Base-by-base conservation (phyloP, 2,329 filamentous ascomycete genomes). In the Hymenoscyphus fructigenus region DNA sequence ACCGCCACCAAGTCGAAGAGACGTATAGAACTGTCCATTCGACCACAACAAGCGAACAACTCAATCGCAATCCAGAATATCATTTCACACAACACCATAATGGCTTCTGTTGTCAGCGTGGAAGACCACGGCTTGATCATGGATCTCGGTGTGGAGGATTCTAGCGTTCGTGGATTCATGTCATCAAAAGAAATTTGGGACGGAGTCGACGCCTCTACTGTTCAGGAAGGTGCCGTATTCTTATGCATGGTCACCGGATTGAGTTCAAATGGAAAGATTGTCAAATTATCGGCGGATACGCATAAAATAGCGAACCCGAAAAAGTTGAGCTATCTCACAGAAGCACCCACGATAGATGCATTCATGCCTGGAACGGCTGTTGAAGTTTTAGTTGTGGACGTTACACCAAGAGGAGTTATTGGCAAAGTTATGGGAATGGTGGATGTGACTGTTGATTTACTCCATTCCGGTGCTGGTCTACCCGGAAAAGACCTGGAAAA, bases 51-150 rank as follows among this genome's bases (percentile, higher is more conserved):
- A 67, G 84, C 92, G 62, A 99, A 99, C 76, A 84, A 85, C 2
- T 89, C 91, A 1, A 81, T 99, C 26, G 82, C 85, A 3, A 84
- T 86, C 69, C 86, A 90, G 50, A 92, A 92, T 72, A 78, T 97
- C 10, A 87, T 95, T 10, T 79, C 84, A 50, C 90, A 96, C 73
- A 84, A 83, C 69, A 93, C 91, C 57, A 81, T 98, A 23, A 96
- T 98, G 84, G 94, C 93, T 1, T 90, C 93, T 0, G 89, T 99
- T 29, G 79, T 85, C 60, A 99, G 94, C 77, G 90, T 96, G n/a
- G 94, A 99, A 78, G 96, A 99, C 72, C 93, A 97, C 74, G 95
- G 95, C 67, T 85, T 95, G 65, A 86, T 98, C 63, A 97, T 99
- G 92, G 92, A 97, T 71, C 79, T 98, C 44, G 92, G 92, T 20